Percentiles rank a stretch among this genome's conserved stretches.
Evolutionary conservation across 768 basidiomycete species (phyloP).

Genomic region (Pluteus cervinus): DNA sequence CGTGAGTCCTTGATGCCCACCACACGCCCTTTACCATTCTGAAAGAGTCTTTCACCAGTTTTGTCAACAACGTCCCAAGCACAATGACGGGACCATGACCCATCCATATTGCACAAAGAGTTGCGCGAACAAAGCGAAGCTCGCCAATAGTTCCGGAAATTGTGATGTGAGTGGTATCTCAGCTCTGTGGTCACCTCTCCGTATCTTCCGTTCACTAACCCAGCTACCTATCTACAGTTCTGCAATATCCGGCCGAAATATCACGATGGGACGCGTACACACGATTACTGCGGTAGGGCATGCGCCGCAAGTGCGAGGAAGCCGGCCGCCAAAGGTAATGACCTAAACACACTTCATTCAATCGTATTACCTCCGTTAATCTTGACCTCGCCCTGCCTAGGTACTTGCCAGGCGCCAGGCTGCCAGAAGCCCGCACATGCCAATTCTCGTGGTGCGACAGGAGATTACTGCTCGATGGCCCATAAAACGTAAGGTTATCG

Average conservation of each 20-base stretch:
- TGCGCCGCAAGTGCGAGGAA: constrained; percentile 45
- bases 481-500: constrained; percentile 42
- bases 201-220: no score
- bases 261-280: constrained; percentile 48
- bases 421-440: constrained; percentile 39
- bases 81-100: constrained; percentile 46
- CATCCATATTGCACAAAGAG: constrained; percentile 57
- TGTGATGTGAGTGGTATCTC: constrained; percentile 43
- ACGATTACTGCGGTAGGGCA: constrained; percentile 59
- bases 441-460: constrained; percentile 29
- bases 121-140: constrained; percentile 43
- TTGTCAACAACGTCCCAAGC: constrained; percentile 51
- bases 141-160: constrained; percentile 26
- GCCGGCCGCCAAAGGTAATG: constrained; percentile 13
- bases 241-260: constrained; percentile 58
- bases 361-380: neutral
- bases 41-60: constrained; percentile 26
- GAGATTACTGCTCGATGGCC: constrained; percentile 45
- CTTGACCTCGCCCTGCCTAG: constrained; percentile 15
- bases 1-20: constrained; percentile 26
- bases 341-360: neutral
- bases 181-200: no score
- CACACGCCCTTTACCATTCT: constrained; percentile 5
- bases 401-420: constrained; percentile 45
- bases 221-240: constrained; percentile 28